phyloP scores from a whole-genome alignment of 2,329 filamentous ascomycete genomes.

The Hymenoscyphus salicellus region DNA sequence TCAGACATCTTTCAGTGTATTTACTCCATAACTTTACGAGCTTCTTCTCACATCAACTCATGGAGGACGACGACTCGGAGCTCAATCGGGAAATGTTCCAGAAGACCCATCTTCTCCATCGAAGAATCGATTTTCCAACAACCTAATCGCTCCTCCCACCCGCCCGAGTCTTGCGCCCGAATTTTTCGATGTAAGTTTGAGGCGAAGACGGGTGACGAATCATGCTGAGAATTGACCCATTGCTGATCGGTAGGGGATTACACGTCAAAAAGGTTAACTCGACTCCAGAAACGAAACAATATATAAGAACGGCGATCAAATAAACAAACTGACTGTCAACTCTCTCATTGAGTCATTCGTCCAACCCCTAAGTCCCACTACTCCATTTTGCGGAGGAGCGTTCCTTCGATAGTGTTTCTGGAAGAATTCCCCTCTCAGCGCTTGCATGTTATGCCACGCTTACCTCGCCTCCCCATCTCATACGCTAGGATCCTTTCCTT shows the following conservation, averaged over 20 bases:
- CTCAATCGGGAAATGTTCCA: not conserved
- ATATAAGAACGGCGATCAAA: not conserved
- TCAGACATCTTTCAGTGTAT: not conserved
- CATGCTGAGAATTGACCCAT: not conserved
- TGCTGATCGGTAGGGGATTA: not conserved
- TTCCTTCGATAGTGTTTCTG: constrained; percentile 4
- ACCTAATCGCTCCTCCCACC: not conserved
- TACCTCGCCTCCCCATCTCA: not conserved
- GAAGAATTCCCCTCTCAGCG: constrained; percentile 1
- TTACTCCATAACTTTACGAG: not conserved
- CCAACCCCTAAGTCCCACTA: not conserved
- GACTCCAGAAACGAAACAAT: not conserved
- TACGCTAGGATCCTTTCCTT: constrained; percentile 5
- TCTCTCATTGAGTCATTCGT: not conserved
- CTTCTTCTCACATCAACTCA: constrained; percentile 2
- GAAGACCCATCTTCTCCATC: not conserved
- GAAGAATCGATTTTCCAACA: not conserved
- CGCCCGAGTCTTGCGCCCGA: not conserved
- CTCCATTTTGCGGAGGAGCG: not conserved
- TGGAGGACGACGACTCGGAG: not conserved
- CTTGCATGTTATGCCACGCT: not conserved
- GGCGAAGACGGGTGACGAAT: not conserved
- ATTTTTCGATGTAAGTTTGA: not conserved
- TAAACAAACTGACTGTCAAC: not conserved
- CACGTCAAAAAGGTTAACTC: not conserved